Conservation (phyloP, 1,284 basidiomycete species). For the Leccinum pseudoinsigne region DNA sequence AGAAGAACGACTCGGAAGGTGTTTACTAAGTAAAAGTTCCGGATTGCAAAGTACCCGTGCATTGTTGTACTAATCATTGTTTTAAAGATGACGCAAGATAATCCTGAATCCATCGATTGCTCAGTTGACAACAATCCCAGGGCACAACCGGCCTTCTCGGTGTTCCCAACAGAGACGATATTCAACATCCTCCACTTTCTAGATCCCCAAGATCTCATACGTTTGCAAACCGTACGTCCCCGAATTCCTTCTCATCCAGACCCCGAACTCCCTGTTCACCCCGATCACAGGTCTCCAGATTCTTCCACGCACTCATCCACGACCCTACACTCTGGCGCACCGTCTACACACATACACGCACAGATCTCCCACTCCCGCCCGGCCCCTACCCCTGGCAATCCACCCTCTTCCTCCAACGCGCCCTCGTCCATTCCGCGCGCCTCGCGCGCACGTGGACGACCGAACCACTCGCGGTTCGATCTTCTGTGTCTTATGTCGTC, state of each 20-base stretch:
- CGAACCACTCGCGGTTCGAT: too few species aligned
- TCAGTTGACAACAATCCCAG: not conserved
- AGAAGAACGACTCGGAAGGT: too few species aligned
- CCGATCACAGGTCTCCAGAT: conserved; percentile 17
- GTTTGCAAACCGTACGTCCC: conserved; percentile 18
- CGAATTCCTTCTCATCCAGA: too few species aligned
- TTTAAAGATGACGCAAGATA: not conserved
- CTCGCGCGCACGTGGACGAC: conserved; percentile 19
- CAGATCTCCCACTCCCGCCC: conserved; percentile 21
- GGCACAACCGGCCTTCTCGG: not conserved
- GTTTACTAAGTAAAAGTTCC: not conserved
- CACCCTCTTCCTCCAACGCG: conserved; percentile 13
- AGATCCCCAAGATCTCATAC: conserved; percentile 17
- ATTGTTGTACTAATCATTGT: not conserved
- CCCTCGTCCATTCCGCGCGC: conserved; percentile 20
- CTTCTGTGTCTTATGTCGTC: too few species aligned
- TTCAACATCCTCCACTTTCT: conserved; percentile 13
- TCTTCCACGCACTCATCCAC: conserved; percentile 11
- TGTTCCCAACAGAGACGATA: conserved; percentile 21
- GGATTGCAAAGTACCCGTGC: not conserved
- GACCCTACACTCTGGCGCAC: conserved; percentile 17
- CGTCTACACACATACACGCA: conserved; percentile 9
- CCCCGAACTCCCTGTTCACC: not conserved
- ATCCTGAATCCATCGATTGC: not conserved
- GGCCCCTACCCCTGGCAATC: conserved; percentile 24